Evolutionary conservation across 352 stramenopile species (phyloP).

Genomic region (Phytopythium aichiense): DNA sequence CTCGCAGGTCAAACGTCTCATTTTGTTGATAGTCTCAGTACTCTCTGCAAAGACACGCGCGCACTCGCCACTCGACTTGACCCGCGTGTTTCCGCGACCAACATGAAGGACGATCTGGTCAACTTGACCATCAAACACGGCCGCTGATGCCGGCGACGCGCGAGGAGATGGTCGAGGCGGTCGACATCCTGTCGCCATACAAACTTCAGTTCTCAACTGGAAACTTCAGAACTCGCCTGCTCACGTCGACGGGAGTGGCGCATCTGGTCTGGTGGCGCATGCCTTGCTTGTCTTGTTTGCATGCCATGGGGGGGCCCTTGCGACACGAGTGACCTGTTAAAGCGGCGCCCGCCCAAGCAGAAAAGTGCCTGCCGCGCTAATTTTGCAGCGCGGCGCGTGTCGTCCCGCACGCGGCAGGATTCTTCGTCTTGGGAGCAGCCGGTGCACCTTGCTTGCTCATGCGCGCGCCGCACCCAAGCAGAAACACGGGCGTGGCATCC

Average conservation of each 20-base stretch:
- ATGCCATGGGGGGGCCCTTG: not conserved
- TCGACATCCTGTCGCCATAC: not conserved
- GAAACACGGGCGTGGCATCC: not conserved
- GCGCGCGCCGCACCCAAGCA: not conserved
- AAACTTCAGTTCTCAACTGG: not conserved
- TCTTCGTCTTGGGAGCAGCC: not conserved
- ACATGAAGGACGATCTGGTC: not conserved
- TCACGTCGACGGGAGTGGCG: not conserved
- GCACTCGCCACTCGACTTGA: not conserved
- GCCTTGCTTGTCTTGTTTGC: no score
- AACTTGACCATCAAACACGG: not conserved
- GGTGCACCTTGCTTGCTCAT: conserved; percentile 3
- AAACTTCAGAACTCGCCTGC: not conserved
- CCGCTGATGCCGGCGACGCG: not conserved
- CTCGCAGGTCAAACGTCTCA: not conserved
- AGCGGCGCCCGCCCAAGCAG: conserved; percentile 1
- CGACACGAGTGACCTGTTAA: not conserved
- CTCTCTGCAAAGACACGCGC: not conserved
- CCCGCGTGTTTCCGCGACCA: not conserved
- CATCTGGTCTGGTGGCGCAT: no score
- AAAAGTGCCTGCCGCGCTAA: not conserved
- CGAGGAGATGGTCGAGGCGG: not conserved
- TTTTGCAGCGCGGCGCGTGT: conserved; percentile 2
- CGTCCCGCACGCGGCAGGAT: not conserved
- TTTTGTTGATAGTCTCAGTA: not conserved